These are phyloP conservation scores for Apiotrichum domesticum DNA, from an alignment of 1,284 basidiomycete genomes.

Conservation along the genomic window DNA sequence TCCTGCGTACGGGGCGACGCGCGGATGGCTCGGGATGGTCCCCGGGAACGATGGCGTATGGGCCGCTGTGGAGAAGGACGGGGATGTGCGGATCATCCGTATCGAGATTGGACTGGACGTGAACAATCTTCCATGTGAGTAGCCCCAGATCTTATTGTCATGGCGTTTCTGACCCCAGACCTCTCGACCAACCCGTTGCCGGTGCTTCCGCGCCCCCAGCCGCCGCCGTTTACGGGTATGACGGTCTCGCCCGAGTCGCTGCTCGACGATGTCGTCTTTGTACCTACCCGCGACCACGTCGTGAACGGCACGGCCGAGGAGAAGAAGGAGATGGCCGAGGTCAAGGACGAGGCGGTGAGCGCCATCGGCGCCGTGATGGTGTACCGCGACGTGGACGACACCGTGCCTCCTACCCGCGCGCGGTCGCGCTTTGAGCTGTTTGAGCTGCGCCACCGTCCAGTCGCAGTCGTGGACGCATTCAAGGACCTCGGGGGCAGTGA, in stretches of 20 bases:
- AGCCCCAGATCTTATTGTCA: no score
- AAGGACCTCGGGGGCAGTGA: constrained; percentile 10
- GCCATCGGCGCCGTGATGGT: constrained; percentile 8
- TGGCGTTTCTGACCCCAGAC: constrained; percentile 9
- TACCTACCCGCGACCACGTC: constrained; percentile 8
- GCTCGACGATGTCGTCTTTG: constrained; percentile 12
- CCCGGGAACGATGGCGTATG: constrained; percentile 31
- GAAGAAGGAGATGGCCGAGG: not conserved
- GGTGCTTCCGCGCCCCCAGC: constrained; percentile 16
- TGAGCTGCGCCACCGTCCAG: constrained; percentile 10
- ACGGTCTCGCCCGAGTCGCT: not conserved
- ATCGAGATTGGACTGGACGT: constrained; percentile 30
- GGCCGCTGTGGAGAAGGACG: constrained; percentile 29
- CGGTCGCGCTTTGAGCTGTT: constrained; percentile 17
- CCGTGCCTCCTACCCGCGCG: not conserved
- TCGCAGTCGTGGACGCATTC: constrained; percentile 16
- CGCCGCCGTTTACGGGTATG: constrained; percentile 1
- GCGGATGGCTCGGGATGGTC: constrained; percentile 36
- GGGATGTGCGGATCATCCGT: constrained; percentile 21
- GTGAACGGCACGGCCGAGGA: constrained; percentile 4
- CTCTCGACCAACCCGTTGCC: constrained; percentile 31
- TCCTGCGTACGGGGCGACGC: constrained; percentile 8
- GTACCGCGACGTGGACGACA: constrained; percentile 12
- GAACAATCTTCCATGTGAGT: constrained; percentile 27
- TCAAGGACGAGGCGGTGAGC: constrained; percentile 4